Evolutionary conservation across 805 yeast genomes (phyloP), one percentile per base, ranked within the genome.

Genomic region (Zygosaccharomyces siamensis): DNA sequence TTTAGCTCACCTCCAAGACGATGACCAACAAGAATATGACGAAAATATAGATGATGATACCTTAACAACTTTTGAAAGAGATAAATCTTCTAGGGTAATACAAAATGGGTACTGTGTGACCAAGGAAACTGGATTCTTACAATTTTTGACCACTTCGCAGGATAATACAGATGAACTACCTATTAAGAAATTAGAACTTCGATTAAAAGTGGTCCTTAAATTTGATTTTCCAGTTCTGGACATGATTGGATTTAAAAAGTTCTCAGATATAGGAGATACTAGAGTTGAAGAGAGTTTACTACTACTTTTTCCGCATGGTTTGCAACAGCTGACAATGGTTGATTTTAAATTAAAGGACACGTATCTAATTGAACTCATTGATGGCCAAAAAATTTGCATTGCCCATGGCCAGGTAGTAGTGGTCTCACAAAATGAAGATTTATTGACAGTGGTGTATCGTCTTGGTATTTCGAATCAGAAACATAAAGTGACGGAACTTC

Each of bases 81-180:
- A 53, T 12, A 66, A 61, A 21, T 50, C 59, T 32, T 60, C 62
- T 3, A 63, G 49, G 45, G 52, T 67, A 8, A 65, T 67, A 28
- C 71, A 67, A 47, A 66, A 66, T 55, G 71, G 71, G 1, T 64
- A 58, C 36, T 53, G 59, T 6, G 57, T 59, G 6, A 57, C 61
- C 12, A 66, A 60, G 38, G 70, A 65, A 28, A 60, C 56, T 31
- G 59, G 66, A 4, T 57, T 64, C 35, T 49, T 67, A 16, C 63
- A 62, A 36, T 52, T 61, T 42, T 41, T 63, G 24, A 47, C 52
- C 16, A 42, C 50, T 18, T 49, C 55, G 18, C 51, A 50, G 12
- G 62, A 61, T 11, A 50, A 53, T n/a, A 38, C 52, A 3, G 64
- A 57, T 21, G 71, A 66, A 45, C 41, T 66, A 39, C 66, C 70